Base-by-base conservation (phyloP, 2,329 filamentous ascomycete species). In the Boeremia lycopersici region DNA sequence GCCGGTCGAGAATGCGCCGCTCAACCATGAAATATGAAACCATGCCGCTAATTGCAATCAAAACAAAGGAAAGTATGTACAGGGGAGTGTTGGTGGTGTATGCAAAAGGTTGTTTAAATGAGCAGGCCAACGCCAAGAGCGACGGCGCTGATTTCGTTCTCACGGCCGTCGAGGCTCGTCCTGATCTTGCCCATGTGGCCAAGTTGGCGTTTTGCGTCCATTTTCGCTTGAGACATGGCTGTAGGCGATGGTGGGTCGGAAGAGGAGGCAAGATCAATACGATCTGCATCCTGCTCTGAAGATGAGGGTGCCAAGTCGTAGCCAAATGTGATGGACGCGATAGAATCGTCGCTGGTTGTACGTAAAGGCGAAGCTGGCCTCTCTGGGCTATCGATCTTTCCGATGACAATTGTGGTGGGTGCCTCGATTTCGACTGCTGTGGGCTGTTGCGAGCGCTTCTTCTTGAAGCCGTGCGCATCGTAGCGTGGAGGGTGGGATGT, bases 401-500 rank as follows among this genome's bases (percentile, higher is more conserved):
- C 53, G 42, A 51, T 34, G 8, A 53, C 46, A 4, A 55, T 26
- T 19, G 39, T 38, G 15, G 49, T 39, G 15, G 59, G 48, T 6
- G 31, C 40, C 23, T 41, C 34, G 38, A 40, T 39, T 15, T 39
- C 35, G 43, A 38, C 38, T 11, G 53, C 12, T 31, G 44, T 34
- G 29, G 55, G 43, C 28, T 60, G 60, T 12, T 56, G 47, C 11
- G 52, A n/a, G 28, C 56, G 61, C 46, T 58, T 65, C 19, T 56
- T 38, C 41, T 64, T 69, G 56, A 77, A 78, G 47, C 68, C 64
- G 60, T 78, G 76, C 0, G 64, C 66, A 23, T 75, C 75, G 69
- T 81, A 81, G 39, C 71, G 73, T 4, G 79, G 79, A n/a, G 79
- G 78, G 41, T 74, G 70, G 2, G 76, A 64, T 12, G 69, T 68